Evolutionary conservation across 441 rosid genomes (phyloP).

Genomic region (Capsella rubella): DNA sequence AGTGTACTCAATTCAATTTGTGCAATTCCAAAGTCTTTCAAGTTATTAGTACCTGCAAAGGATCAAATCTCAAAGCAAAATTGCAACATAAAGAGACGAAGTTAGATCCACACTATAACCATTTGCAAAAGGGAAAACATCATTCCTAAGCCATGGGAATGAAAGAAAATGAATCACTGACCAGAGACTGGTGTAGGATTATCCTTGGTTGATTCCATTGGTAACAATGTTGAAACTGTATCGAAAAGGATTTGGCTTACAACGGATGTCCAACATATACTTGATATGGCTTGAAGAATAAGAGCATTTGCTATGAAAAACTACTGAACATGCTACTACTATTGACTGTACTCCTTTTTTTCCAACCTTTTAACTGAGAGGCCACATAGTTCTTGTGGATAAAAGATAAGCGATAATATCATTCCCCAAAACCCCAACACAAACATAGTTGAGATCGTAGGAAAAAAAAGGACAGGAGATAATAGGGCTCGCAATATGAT

Average conservation of each 20-base stretch:
- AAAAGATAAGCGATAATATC: conserved; percentile 25
- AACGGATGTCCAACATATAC: conserved; percentile 17
- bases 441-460: conserved; percentile 14
- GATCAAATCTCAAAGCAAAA: conserved; percentile 34
- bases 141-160: conserved; percentile 13
- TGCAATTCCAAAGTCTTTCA: conserved; percentile 46
- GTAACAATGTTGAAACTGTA: conserved; percentile 44
- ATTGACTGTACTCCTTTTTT: not conserved
- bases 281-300: conserved; percentile 3
- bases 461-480: conserved; percentile 10
- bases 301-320: conserved; percentile 7
- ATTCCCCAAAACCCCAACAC: conserved; percentile 7
- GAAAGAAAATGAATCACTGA: conserved; percentile 37
- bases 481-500: conserved; percentile 1
- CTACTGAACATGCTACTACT: not conserved
- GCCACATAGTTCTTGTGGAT: conserved; percentile 12
- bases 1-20: conserved; percentile 47
- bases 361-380: conserved; percentile 1
- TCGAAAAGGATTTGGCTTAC: conserved; percentile 16
- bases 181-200: conserved; percentile 35
- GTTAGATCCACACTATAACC: conserved; percentile 28
- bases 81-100: conserved; percentile 26
- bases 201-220: conserved; percentile 34
- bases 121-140: conserved; percentile 14
- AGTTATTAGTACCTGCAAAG: conserved; percentile 51